phyloP scores from a whole-genome alignment of 1,139 yeast genomes.

The Torulaspora pretoriensis region DNA sequence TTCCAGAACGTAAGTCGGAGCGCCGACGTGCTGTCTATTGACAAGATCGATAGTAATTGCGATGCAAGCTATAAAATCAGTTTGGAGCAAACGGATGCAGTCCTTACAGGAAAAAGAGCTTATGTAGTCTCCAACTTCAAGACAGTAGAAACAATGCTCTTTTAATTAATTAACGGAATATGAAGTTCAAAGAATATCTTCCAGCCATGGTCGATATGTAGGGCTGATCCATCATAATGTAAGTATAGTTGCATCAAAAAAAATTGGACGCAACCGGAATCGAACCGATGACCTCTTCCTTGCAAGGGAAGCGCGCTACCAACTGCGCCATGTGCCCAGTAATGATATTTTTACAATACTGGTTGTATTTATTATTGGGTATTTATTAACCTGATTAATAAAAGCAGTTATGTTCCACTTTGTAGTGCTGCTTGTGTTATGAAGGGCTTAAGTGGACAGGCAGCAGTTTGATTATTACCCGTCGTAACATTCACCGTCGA shows the following conservation, averaged over 20 bases:
- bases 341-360: no score
- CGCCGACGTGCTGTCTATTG: constrained; percentile 25
- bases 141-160: constrained; percentile 16
- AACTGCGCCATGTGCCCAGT: constrained; percentile 23
- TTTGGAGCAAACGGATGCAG: constrained; percentile 16
- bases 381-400: no score
- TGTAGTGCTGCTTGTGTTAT: no score
- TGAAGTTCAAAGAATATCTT: no score
- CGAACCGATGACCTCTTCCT: constrained; percentile 37
- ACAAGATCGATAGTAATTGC: constrained; percentile 29
- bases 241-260: neutral
- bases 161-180: no score
- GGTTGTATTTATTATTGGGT: no score
- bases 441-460: no score
- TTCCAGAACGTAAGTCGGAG: constrained; percentile 10
- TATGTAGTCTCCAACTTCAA: constrained; percentile 28
- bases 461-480: no score
- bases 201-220: no score
- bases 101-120: constrained; percentile 21
- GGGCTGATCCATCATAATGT: no score
- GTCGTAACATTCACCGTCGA: no score
- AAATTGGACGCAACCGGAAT: constrained; percentile 23
- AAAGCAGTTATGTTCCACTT: no score
- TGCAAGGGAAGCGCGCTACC: constrained; percentile 37
- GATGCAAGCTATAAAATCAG: constrained; percentile 22